Base-by-base conservation (phyloP, 192 early-diverging fungal species). In the Backusella psychrophila region DNA sequence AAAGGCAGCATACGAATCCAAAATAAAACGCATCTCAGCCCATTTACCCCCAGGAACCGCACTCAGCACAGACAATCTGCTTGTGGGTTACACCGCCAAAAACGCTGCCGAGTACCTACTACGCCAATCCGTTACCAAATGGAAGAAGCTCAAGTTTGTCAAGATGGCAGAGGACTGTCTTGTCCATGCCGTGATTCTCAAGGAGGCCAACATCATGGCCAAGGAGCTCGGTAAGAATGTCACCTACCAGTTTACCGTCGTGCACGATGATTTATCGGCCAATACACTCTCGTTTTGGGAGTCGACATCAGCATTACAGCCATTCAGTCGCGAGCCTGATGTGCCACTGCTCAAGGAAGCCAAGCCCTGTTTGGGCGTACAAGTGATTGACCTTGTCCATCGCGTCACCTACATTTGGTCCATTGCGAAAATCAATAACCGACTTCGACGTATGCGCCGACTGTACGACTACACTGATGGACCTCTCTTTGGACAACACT, bases 201-300 rank as follows among this genome's bases (percentile, higher is more conserved):
- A 97, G 81, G 94, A 97, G 75, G 96, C 94, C 63, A 98, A 97
- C 72, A 87, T 97, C 9, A 94, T 95, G 41, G 86, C 91, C 76
- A 91, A 92, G 69, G 96, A 98, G 79, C 84, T 96, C 19, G 86
- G 83, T 6, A 94, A 93, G 52, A 84, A 92, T 34, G 90, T 94
- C 5, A 77, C 91, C 0, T 98, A 94, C 83, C 95, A 97, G 75
- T 92, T 96, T 74, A 88, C 88, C 36, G 85, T 96, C 31, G 68
- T 94, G 31, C 89, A 91, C 23, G 89, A 90, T 23, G 83, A 85
- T 15, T 68, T 78, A 0, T 82, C 77, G 5, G 76, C 78, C 17
- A 86, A 87, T 38, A 77, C 84, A 0, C 21, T 79, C 0, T 90
- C 89, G 0, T 86, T 86, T 59, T 87, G 82, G 81, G 89, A 90